Conservation (phyloP, 2,329 filamentous ascomycete genomes). For the Cordyceps farinosa region DNA sequence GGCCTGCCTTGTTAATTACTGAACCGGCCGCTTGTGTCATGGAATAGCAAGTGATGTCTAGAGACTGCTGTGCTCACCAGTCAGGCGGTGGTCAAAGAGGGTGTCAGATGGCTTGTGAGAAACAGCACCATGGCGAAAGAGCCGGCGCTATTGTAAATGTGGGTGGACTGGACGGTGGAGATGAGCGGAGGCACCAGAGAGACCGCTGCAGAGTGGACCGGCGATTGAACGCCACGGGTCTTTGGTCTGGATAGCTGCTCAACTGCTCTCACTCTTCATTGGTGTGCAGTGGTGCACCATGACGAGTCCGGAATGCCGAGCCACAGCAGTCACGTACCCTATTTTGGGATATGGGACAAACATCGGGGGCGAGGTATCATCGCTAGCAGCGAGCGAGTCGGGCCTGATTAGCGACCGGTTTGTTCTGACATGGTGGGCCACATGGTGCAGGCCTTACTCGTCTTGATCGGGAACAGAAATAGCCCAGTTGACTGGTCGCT, state of each 20-base stretch:
- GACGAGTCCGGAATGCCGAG: slow-evolving; percentile 15
- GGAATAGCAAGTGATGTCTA: slow-evolving; percentile 3
- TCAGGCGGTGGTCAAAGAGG: slow-evolving; percentile 7
- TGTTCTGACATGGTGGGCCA: slow-evolving; percentile 11
- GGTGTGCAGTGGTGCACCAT: slow-evolving; percentile 6
- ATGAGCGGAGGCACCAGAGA: slow-evolving; percentile 8
- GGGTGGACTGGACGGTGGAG: slow-evolving; percentile 8
- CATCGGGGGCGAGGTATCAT: neutral
- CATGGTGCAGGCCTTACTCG: neutral
- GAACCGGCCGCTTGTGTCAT: slow-evolving; percentile 11
- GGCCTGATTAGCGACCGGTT: slow-evolving; percentile 13
- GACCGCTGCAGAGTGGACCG: slow-evolving; percentile 4
- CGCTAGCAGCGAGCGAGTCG: slow-evolving; percentile 6
- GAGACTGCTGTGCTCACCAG: slow-evolving; percentile 5
- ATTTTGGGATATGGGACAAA: slow-evolving; percentile 10
- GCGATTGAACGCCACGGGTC: slow-evolving; percentile 14
- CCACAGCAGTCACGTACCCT: slow-evolving; percentile 6
- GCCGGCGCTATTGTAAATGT: slow-evolving; percentile 8
- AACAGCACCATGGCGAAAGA: slow-evolving; percentile 9
- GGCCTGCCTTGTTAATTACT: slow-evolving; percentile 14
- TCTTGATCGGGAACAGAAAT: slow-evolving; percentile 1
- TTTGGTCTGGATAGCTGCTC: slow-evolving; percentile 4
- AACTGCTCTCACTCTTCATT: neutral
- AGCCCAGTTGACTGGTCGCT: slow-evolving; percentile 1
- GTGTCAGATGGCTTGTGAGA: slow-evolving; percentile 13